Percentiles rank a stretch among this genome's conserved stretches.
Conservation (phyloP, 2,329 filamentous ascomycete genomes). For the Alternaria gansuensis region DNA sequence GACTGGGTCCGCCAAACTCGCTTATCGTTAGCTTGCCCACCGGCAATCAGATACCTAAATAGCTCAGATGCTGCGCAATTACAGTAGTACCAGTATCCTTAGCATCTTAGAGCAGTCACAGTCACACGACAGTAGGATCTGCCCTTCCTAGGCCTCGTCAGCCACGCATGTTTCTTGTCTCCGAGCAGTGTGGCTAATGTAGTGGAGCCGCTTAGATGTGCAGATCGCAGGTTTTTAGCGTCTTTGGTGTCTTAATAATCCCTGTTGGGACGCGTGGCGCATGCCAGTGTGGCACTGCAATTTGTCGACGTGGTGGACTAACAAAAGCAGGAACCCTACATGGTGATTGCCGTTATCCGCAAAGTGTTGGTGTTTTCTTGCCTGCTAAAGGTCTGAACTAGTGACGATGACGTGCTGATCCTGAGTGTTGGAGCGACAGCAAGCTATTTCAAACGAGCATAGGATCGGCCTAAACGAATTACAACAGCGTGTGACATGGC, state of each 20-base stretch:
- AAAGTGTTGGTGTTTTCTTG: slow-evolving; percentile 2
- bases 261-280: slow-evolving; percentile 12
- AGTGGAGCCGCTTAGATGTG: slow-evolving; percentile 18
- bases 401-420: neutral
- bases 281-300: slow-evolving; percentile 12
- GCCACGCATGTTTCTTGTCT: slow-evolving; percentile 10
- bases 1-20: too few relatives aligned
- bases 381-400: neutral
- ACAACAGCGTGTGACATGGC: neutral
- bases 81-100: neutral
- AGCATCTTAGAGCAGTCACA: slow-evolving; percentile 1
- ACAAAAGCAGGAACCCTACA: slow-evolving; percentile 3
- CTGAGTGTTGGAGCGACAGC: neutral
- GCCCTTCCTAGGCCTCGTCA: slow-evolving; percentile 17
- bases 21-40: too few relatives aligned
- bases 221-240: slow-evolving; percentile 16
- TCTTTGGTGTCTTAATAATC: slow-evolving; percentile 1
- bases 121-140: slow-evolving; percentile 13
- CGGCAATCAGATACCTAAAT: too few relatives aligned
- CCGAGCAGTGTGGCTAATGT: slow-evolving; percentile 16
- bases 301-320: neutral
- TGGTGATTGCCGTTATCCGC: slow-evolving; percentile 10
- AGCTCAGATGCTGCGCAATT: too few relatives aligned
- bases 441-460: neutral
- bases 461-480: neutral